A percentile compares a stretch with the other conserved stretches of the same genome.
phyloP scores from a whole-genome alignment of 805 yeast species.

The Wickerhamomyces strasburgensis region DNA sequence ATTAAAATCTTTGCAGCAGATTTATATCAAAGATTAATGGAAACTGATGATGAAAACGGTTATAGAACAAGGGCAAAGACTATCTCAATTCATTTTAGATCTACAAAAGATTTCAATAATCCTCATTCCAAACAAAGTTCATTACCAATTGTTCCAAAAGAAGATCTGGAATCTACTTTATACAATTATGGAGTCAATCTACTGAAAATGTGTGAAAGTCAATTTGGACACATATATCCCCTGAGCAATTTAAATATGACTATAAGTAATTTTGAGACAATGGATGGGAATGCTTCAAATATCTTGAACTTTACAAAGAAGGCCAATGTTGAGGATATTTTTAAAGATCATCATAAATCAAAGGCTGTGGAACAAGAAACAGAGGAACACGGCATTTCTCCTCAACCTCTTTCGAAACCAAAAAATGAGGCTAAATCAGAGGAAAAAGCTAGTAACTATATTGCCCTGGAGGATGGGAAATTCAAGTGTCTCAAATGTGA shows the following conservation, averaged over 20 bases:
- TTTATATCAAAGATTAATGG: constrained; percentile 61
- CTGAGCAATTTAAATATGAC: constrained; percentile 45
- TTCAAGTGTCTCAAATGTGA: constrained; percentile 11
- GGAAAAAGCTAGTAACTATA: neutral
- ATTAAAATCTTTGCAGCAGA: constrained; percentile 80
- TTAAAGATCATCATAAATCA: constrained; percentile 5
- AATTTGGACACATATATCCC: constrained; percentile 37
- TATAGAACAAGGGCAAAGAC: constrained; percentile 42
- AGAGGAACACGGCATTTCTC: too few species aligned
- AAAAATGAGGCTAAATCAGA: neutral
- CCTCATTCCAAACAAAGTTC: constrained; percentile 34
- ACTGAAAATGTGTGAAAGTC: constrained; percentile 35
- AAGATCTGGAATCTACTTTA: constrained; percentile 23
- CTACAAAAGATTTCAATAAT: constrained; percentile 19
- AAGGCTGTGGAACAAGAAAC: neutral
- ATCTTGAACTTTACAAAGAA: constrained; percentile 21
- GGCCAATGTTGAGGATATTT: constrained; percentile 8
- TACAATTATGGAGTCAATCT: constrained; percentile 33
- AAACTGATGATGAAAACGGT: constrained; percentile 60
- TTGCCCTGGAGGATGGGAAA: constrained; percentile 1
- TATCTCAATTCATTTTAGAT: constrained; percentile 33
- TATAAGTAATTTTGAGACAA: constrained; percentile 48
- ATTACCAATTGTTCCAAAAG: constrained; percentile 15
- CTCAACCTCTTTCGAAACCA: too few species aligned
- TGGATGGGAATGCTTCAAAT: constrained; percentile 16